These are phyloP conservation scores for Fusarium liriodendri DNA, from an alignment of 2,329 filamentous ascomycete species.

Conservation along the genomic window DNA sequence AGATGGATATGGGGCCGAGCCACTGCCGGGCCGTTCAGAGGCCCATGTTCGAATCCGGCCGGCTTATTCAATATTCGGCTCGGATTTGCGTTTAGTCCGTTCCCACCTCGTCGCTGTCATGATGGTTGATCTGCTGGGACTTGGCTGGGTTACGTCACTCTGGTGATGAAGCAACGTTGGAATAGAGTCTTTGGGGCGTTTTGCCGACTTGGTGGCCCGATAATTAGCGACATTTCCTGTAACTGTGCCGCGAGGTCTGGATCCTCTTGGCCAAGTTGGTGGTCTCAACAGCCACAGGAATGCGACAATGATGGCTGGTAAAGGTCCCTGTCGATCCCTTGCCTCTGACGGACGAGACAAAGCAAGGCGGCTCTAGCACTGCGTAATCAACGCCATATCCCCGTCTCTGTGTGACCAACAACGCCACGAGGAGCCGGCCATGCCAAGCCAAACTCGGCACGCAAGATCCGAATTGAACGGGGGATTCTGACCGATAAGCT, in stretches of 20 bases:
- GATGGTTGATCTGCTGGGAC: neutral
- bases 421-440: neutral
- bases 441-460: slow-evolving; percentile 32
- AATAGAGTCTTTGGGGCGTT: neutral
- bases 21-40: neutral
- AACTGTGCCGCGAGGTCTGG: neutral
- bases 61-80: slow-evolving; percentile 1
- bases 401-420: neutral
- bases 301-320: neutral
- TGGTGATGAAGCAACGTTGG: neutral
- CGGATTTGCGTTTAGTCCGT: slow-evolving; percentile 2
- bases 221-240: neutral
- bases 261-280: neutral
- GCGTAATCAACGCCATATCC: slow-evolving; percentile 1
- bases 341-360: neutral
- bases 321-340: slow-evolving; percentile 11
- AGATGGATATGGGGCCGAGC: neutral
- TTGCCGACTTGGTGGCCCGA: neutral
- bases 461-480: slow-evolving; percentile 16
- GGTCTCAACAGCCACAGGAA: neutral
- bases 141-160: slow-evolving; percentile 1
- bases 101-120: neutral
- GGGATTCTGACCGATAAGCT: slow-evolving; percentile 31
- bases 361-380: neutral
- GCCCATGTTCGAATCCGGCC: neutral